Base-by-base conservation (phyloP, 768 basidiomycete genomes). In the Tricholoma sp. region DNA sequence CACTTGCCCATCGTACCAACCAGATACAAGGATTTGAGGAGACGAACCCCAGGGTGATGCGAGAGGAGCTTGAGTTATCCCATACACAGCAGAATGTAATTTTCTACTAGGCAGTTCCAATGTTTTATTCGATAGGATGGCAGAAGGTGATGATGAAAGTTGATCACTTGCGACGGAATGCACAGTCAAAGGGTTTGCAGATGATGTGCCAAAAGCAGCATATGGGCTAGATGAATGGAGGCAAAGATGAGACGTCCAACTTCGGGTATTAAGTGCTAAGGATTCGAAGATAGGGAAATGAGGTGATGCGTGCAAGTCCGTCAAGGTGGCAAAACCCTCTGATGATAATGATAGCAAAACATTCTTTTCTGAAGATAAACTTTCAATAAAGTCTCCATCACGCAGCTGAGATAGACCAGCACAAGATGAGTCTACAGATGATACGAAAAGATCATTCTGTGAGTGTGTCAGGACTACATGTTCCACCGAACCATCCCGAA, bases 1-100 rank as follows among this genome's bases (percentile, higher is more conserved):
- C 33, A 90, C 86, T 49, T 76, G 67, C 10, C 91, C 86, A 65
- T 94, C 89, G 68, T 83, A 93, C 89, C 91, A 92, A 1, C 89
- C 91, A 1, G 88, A 86, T 36, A 90, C 76, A 20, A 94, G 55
- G 17, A 90, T 79, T 63, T 89, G 78, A 15, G 87, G 82, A 3
- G 88, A 87, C 1, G 80, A 70, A 3, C 90, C 89, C 79, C 86
- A 84, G 1, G 85, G 81, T 18, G 85, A 84, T 28, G 81, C 76
- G 0, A 76, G 74, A 0, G 88, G 85, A 6, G 82, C 81, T 24
- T 72, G 74, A 7, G 82, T 73, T 66, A 94, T 80, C 42, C 81
- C 86, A 71, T 91, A 92, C 9, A 91, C 91, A 1, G 90, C 88
- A 33, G 83, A 80, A 3, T 61, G 66, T 7, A 69, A 60, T 37